Conservation (phyloP, 192 early-diverging fungal species). For the Rhizophlyctis rosea region DNA sequence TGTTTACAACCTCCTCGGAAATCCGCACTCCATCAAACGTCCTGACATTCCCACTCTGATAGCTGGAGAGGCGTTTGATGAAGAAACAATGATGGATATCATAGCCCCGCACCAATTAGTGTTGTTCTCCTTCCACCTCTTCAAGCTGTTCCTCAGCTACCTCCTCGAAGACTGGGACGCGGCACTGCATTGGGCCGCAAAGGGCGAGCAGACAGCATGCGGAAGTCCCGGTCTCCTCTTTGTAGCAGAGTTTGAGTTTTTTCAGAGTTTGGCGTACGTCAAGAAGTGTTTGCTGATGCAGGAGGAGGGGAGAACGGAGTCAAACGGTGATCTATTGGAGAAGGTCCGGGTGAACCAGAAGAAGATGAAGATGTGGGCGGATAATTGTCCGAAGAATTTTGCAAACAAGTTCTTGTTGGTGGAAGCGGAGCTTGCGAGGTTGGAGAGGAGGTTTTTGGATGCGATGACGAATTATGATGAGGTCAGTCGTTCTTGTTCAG, state of each 20-base stretch:
- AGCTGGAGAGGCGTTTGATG: slow-evolving; percentile 20
- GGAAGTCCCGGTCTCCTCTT: slow-evolving; percentile 4
- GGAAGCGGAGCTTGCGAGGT: slow-evolving; percentile 14
- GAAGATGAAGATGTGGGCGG: not conserved
- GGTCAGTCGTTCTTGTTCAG: no score
- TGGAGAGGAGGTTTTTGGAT: slow-evolving; percentile 6
- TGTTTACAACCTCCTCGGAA: slow-evolving; percentile 22
- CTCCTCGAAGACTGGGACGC: slow-evolving; percentile 5
- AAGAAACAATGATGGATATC: slow-evolving; percentile 10
- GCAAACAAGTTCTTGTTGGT: slow-evolving; percentile 14
- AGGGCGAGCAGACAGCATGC: not conserved
- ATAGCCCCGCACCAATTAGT: slow-evolving; percentile 2
- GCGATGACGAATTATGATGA: slow-evolving; percentile 20
- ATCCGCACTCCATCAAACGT: slow-evolving; percentile 12
- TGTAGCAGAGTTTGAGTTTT: slow-evolving; percentile 9
- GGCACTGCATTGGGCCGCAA: not conserved
- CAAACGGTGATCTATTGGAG: not conserved
- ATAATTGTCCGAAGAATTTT: slow-evolving; percentile 1
- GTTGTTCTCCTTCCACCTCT: slow-evolving; percentile 3
- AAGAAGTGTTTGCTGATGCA: slow-evolving; percentile 10
- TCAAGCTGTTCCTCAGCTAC: not conserved
- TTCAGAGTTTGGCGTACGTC: slow-evolving; percentile 10
- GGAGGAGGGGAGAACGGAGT: not conserved
- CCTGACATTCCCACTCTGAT: slow-evolving; percentile 4
- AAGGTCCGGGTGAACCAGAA: slow-evolving; percentile 6